A percentile compares a stretch with the other conserved stretches of the same genome.
Conservation (phyloP, 345 rosid species). For the Geranium brycei region DNA sequence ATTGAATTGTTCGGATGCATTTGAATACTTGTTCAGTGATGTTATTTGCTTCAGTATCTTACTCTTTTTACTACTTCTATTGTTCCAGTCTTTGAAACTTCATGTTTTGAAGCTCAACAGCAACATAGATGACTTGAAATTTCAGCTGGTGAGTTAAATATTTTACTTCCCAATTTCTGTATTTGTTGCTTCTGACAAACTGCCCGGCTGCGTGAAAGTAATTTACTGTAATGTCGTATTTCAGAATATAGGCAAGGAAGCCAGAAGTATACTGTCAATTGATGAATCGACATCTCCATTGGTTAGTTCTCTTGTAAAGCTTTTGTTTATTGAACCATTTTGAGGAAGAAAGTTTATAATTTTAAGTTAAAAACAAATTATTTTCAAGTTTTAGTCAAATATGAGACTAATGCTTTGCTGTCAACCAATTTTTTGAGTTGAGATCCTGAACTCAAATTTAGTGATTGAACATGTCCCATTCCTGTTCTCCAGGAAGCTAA, state of each 20-base stretch:
- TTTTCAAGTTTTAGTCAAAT: slow-evolving; percentile 21
- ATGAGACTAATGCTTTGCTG: slow-evolving; percentile 17
- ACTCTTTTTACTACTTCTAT: slow-evolving; percentile 7
- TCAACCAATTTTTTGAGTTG: slow-evolving; percentile 13
- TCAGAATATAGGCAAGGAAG: slow-evolving; percentile 43
- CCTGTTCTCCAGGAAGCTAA: slow-evolving; percentile 16
- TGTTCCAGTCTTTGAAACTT: slow-evolving; percentile 75
- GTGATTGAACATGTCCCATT: slow-evolving; percentile 15
- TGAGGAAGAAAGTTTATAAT: slow-evolving; percentile 10
- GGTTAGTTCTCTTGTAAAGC: slow-evolving; percentile 17
- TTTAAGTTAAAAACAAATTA: background rate
- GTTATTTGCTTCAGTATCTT: slow-evolving; percentile 5
- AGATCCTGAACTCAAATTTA: slow-evolving; percentile 18
- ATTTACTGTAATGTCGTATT: slow-evolving; percentile 12
- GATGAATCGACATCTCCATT: slow-evolving; percentile 25
- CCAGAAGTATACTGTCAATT: slow-evolving; percentile 19
- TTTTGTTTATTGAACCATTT: slow-evolving; percentile 9
- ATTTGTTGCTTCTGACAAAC: background rate
- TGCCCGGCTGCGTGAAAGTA: background rate
- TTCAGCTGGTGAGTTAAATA: slow-evolving; percentile 47
- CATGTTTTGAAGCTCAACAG: slow-evolving; percentile 67
- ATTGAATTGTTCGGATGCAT: background rate
- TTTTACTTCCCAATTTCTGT: background rate
- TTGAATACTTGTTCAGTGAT: background rate
- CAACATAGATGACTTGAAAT: slow-evolving; percentile 49